phyloP scores from a whole-genome alignment of 2,329 filamentous ascomycete species.

The Trichoderma sp. region DNA sequence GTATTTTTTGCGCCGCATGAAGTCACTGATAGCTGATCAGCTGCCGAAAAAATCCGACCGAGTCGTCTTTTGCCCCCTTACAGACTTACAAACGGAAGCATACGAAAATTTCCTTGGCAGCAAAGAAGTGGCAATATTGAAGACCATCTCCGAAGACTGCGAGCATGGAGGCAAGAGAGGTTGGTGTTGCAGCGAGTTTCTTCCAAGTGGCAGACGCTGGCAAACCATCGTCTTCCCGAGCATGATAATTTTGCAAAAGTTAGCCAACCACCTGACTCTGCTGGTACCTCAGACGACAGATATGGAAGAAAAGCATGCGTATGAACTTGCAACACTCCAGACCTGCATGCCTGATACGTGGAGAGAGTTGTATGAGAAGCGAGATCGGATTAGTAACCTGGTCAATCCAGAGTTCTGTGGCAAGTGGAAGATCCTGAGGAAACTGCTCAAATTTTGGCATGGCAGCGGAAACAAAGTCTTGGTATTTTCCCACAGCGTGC shows the following conservation, averaged over 20 bases:
- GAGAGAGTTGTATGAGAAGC: constrained; percentile 70
- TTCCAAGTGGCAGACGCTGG: constrained; percentile 68
- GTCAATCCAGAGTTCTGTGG: constrained; percentile 91
- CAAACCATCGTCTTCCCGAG: constrained; percentile 79
- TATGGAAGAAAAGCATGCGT: constrained; percentile 69
- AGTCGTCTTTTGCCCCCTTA: constrained; percentile 93
- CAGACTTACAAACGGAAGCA: constrained; percentile 74
- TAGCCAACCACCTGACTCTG: constrained; percentile 90
- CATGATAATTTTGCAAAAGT: constrained; percentile 79
- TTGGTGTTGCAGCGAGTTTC: constrained; percentile 71
- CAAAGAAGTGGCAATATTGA: constrained; percentile 68
- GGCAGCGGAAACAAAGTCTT: constrained; percentile 89
- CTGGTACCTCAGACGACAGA: constrained; percentile 71
- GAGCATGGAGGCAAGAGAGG: constrained; percentile 66
- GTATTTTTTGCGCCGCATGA: constrained; percentile 92
- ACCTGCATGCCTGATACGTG: constrained; percentile 74
- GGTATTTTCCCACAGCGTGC: constrained; percentile 91
- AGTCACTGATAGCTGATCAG: constrained; percentile 87
- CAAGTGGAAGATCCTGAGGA: constrained; percentile 92
- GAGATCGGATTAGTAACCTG: constrained; percentile 77
- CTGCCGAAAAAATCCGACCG: constrained; percentile 92
- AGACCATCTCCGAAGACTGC: constrained; percentile 67
- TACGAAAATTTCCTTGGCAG: constrained; percentile 79
- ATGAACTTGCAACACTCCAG: constrained; percentile 73
- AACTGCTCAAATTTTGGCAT: constrained; percentile 87